Evolutionary conservation across 192 early-diverging fungal genomes (phyloP).

Genomic region (Linnemannia schmuckeri): DNA sequence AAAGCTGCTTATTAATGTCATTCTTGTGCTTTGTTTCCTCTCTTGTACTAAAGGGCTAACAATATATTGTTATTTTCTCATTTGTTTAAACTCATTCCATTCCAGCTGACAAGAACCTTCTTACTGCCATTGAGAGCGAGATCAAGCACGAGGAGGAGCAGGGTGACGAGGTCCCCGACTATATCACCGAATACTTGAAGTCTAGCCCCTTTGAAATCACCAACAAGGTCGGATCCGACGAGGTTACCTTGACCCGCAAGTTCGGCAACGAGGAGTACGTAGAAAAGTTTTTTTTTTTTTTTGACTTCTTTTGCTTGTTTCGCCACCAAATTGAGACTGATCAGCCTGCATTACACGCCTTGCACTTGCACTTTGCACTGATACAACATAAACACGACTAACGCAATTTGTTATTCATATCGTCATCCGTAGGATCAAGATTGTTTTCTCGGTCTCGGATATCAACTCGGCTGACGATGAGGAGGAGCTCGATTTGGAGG

Average conservation of each 20-base stretch:
- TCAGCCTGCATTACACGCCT: background rate
- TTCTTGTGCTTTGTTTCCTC: background rate
- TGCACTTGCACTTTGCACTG: no score
- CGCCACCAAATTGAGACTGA: background rate
- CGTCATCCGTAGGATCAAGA: conserved; percentile 72
- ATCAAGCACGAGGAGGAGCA: conserved; percentile 56
- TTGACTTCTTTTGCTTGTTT: background rate
- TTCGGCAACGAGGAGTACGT: conserved; percentile 92
- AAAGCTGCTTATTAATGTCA: background rate
- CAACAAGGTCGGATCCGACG: conserved; percentile 81
- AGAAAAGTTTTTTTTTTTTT: background rate
- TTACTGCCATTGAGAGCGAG: conserved; percentile 36
- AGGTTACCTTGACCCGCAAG: conserved; percentile 83
- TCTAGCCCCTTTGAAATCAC: conserved; percentile 72
- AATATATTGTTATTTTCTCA: background rate
- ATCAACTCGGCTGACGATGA: conserved; percentile 83
- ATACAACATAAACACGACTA: background rate
- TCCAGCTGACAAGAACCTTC: conserved; percentile 38
- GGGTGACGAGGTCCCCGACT: conserved; percentile 44
- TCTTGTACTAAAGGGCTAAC: background rate
- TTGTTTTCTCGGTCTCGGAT: conserved; percentile 88
- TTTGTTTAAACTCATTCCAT: background rate
- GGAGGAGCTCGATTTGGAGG: conserved; percentile 71
- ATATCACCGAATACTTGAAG: conserved; percentile 53
- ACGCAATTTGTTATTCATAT: background rate